Percentiles rank a stretch among this genome's conserved stretches.
phyloP scores from a whole-genome alignment of 371 early-diverging fungal species.

The Circinella minor region DNA sequence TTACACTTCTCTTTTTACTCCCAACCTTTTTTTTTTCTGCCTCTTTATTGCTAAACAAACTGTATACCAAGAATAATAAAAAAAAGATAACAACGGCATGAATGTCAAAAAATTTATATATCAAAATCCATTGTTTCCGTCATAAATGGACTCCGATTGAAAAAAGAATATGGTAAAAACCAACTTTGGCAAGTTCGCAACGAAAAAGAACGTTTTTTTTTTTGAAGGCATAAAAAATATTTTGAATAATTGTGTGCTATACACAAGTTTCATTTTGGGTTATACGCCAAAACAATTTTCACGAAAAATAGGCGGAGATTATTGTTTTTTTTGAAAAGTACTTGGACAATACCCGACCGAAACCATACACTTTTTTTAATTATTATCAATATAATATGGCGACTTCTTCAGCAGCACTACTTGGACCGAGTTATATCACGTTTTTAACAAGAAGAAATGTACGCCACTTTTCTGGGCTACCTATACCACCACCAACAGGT shows the following conservation, averaged over 20 bases:
- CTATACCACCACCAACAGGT: constrained; percentile 7
- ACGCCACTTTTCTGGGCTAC: constrained; percentile 8
- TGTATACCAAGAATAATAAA: not conserved
- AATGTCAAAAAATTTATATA: not conserved
- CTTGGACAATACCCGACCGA: not conserved
- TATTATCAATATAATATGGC: not conserved
- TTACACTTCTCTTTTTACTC: too few relatives aligned
- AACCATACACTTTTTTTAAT: not conserved
- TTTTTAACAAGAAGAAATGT: not conserved
- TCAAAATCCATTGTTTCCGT: constrained; percentile 2
- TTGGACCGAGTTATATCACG: not conserved
- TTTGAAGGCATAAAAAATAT: too few relatives aligned
- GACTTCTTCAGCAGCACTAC: not conserved
- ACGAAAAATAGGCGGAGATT: not conserved
- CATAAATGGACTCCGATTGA: not conserved
- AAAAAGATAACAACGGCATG: not conserved
- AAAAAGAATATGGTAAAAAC: not conserved
- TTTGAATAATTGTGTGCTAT: too few relatives aligned
- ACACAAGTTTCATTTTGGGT: not conserved
- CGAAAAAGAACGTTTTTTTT: too few relatives aligned
- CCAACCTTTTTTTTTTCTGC: not conserved
- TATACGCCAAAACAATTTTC: not conserved
- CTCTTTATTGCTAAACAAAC: not conserved
- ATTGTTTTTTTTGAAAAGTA: too few relatives aligned
- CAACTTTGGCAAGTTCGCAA: not conserved